phyloP scores from a whole-genome alignment of 1,284 basidiomycete genomes.

The Ceratobasidium sp. region DNA sequence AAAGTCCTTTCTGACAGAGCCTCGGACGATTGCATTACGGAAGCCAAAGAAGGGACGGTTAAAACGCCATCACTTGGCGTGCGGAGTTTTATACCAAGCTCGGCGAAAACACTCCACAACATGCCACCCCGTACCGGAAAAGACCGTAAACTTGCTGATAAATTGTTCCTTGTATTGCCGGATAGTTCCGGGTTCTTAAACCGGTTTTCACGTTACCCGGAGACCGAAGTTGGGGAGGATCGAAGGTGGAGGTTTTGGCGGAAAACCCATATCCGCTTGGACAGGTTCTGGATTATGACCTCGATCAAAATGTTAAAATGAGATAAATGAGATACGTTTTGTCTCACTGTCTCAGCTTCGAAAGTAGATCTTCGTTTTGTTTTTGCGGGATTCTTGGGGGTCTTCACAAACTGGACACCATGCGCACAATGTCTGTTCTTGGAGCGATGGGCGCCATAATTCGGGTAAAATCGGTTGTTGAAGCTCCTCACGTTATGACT shows the following conservation, averaged over 20 bases:
- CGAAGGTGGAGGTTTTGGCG: constrained; percentile 5
- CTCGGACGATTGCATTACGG: background rate
- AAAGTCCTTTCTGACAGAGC: background rate
- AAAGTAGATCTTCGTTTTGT: too few relatives aligned
- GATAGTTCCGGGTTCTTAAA: background rate
- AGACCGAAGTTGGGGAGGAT: background rate
- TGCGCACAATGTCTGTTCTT: too few relatives aligned
- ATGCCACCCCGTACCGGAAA: background rate
- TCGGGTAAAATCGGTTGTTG: too few relatives aligned
- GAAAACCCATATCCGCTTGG: constrained; percentile 11
- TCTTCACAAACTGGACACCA: too few relatives aligned
- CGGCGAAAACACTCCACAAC: constrained; percentile 4
- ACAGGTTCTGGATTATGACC: background rate
- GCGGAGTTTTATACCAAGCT: constrained; percentile 1
- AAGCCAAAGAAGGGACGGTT: background rate
- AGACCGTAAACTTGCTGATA: background rate
- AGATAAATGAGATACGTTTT: too few relatives aligned
- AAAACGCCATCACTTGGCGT: background rate
- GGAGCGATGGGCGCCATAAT: too few relatives aligned
- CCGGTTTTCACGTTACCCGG: background rate
- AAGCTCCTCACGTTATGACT: too few relatives aligned
- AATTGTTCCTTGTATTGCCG: background rate
- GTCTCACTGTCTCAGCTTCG: too few relatives aligned
- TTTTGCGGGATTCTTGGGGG: too few relatives aligned
- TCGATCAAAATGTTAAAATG: background rate